Base-by-base conservation (phyloP, 2,329 filamentous ascomycete species). In the Apiospora marii region DNA sequence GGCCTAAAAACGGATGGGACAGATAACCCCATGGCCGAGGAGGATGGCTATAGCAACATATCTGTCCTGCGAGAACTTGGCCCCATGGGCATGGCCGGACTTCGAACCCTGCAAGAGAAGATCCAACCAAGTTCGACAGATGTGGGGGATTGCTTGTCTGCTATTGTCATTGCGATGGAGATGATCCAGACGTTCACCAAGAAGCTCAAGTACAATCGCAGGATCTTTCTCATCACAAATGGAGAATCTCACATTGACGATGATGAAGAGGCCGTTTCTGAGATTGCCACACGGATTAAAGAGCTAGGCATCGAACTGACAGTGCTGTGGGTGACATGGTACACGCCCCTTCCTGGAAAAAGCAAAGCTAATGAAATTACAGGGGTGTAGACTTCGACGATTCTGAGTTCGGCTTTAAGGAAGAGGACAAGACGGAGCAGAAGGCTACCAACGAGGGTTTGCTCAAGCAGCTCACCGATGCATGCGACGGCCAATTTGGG, bases 371-470 rank as follows among this genome's bases (percentile, higher is more conserved):
- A 79, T 53, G 61, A 69, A 74, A 68, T 19, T 68, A 67, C 8
- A 95, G 93, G 71, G 96, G 96, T 19, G 90, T 97, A 24, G 96
- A 99, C 81, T 98, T 99, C 82, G 95, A 99, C 80, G 95, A 98
- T 80, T 81, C 90, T 0, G 95, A 97, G 2, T 98, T 92, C 79
- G 95, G 95, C 58, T 93, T 94, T 80, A 97, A 97, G 81, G 96
- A 98, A 83, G 95, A 98, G 81, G 90, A 93, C 75, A 99, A 99
- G 80, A 84, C 92, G 24, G 76, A 81, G 0, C 80, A 82, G 70
- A 98, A 98, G 87, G 91, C 83, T n/a, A 83, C 87, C 67, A 98
- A 97, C 77, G 96, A 99, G 80, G 80, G 81, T 1, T 84, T 91
- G 0, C 84, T 98, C 24, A 90, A 86, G 74, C 80, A 84, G 2